Evolutionary conservation across 2,329 filamentous ascomycete species (phyloP), one percentile per base, ranked within the genome.

Genomic region (Dryadomyces sulphureus): DNA sequence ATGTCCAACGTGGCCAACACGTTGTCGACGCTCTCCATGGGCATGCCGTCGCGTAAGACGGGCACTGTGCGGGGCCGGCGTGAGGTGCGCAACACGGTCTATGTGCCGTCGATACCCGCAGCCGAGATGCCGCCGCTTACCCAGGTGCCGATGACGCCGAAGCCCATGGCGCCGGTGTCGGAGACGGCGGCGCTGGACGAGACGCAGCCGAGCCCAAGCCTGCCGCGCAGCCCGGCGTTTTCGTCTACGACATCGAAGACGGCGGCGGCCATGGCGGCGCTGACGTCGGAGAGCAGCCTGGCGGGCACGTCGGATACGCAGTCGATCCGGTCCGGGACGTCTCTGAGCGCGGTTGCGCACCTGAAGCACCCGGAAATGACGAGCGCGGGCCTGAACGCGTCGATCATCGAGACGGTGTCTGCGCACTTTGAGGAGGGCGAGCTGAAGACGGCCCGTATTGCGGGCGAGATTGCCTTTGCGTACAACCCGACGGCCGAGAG

Each of bases 11-110:
- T 92, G 41, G 79, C 81, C 25, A 86, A 80, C 55, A 83, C 81
- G 2, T 65, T 93, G 34, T 32, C 27, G 4, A 36, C 16, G 16
- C 17, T 36, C 14, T 79, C 81, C 34, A 63, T 71, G 56, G 69
- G 77, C 22, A 73, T 79, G 47, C 78, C 87, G 19, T 74, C 75
- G 47, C 76, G 83, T 22, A 83, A 79, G 56, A 67, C 75, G 14
- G 82, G 84, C 40, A 95, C 88, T 14, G 69, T 94, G 16, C 77
- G 92, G 54, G 92, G 92, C 44, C 82, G 92, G 50, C 77, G 92
- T 58, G 90, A 96, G 60, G 86, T 93, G 51, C 78, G 90, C 49
- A 94, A 94, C 62, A 95, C 89, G 1, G 80, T 94, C 46, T 90
- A 92, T 57, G 72, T 89, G 52, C 81, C 85, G 50, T 79, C 84